phyloP scores from a whole-genome alignment of 352 stramenopile species.

The Globisporangium parvum region DNA sequence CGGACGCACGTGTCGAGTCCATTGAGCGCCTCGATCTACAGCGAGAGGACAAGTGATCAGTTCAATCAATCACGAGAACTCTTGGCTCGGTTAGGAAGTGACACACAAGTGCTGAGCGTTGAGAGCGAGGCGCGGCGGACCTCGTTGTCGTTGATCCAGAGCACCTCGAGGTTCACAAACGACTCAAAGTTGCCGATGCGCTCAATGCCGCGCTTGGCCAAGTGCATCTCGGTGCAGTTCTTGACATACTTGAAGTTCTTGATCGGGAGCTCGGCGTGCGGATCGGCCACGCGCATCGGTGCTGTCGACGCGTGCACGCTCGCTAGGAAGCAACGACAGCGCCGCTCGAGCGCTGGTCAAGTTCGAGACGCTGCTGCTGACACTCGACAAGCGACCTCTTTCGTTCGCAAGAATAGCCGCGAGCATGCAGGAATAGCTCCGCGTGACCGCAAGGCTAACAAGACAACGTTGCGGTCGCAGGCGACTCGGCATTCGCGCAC shows the following conservation, averaged over 20 bases:
- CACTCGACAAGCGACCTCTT: background rate
- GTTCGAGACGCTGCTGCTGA: no score
- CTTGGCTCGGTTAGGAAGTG: no score
- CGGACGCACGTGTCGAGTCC: conserved; percentile 80
- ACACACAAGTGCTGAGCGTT: no score
- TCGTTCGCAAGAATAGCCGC: background rate
- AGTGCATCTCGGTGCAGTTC: conserved; percentile 83
- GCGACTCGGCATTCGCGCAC: no score
- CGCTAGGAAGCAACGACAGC: background rate
- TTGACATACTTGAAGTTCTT: conserved; percentile 91
- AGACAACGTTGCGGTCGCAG: no score
- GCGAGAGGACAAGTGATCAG: background rate
- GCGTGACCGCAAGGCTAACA: no score
- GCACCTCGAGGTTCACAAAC: conserved; percentile 86
- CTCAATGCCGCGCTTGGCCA: conserved; percentile 73
- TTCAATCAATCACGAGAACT: background rate
- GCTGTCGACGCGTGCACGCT: conserved; percentile 10
- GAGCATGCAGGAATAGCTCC: no score
- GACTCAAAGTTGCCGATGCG: conserved; percentile 76
- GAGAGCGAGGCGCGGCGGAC: conserved; percentile 15
- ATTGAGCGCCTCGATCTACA: conserved; percentile 50
- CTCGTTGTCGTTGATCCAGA: conserved; percentile 88
- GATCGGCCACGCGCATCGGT: conserved; percentile 44
- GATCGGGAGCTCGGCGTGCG: conserved; percentile 70
- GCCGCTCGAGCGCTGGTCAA: background rate